Base-by-base conservation (phyloP, 495 filamentous ascomycete species). In the Podospora pseudocomata region DNA sequence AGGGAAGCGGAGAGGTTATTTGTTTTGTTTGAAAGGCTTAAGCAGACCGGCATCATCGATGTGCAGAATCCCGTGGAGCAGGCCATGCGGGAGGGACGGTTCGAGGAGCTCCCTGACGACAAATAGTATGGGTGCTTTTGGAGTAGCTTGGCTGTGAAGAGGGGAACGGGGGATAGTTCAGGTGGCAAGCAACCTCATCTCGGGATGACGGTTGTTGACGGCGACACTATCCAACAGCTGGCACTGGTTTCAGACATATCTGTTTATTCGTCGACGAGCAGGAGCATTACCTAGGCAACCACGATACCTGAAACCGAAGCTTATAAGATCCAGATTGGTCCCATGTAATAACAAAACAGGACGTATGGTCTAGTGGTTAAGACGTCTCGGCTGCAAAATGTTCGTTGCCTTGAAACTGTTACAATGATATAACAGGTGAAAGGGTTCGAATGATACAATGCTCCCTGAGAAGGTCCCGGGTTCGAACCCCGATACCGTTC, bases 1-100 rank as follows among this genome's bases (percentile, higher is more conserved):
- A 83, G 92, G 58, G 95, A 99, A 77, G 95, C 95, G 0, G 95
- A 99, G 77, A 89, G 86, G 72, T 80, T 99, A 0, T 97, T 98
- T 80, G 92, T 98, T 16, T 82, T 99, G 18, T 99, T 99, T 79
- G 94, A 99, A 79, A 88, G 93, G 75, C 77, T 97, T 56, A 93
- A 86, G 79, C 87, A 87, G 70, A 97, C 90, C 59, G 95, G 95
- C 18, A 82, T 97, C 11, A 85, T 98, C 60, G 85, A 87, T 65
- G 90, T 94, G 2, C 86, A 93, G 79, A 97, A 98, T 73, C 95
- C 95, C 6, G 88, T 98, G 9, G 84, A 86, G 60, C 85, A 89
- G 70, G 93, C 94, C 2, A 74, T 90, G 23, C 85, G 87, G 28
- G 87, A 92, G 72, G 95, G 95, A 6, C 83, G 92, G 65, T 87